Evolutionary conservation across 148 eudicot genomes (phyloP), one percentile per base, ranked within the genome.

Genomic region (Heliosperma pusillum): DNA sequence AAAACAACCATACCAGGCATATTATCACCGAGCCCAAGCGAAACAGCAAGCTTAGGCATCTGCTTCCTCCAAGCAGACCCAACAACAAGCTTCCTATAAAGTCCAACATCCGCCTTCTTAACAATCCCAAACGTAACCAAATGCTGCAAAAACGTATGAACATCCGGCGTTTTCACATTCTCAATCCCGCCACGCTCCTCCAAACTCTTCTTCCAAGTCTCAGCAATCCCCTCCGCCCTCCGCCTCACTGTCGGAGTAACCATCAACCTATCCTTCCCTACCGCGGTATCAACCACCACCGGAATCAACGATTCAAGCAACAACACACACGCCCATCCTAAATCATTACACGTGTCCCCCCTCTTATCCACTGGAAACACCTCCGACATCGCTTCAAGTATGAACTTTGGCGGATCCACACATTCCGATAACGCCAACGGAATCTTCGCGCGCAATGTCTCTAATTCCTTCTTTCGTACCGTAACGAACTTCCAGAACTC

Each of bases 51-150:
- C 80, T 90, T 96, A 13, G 99, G 97, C 99, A 92, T 96, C 83
- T 96, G 99, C 83, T 92, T 96, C 85, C 99, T 73, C 97, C 99
- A 92, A 76, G 99, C 99, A 30, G 97, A 96, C 1, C 85, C 97
- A 74, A 96, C 89, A 79, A 96, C 95, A 53, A 96, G 97, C 88
- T 88, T 90, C 79, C 94, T 77, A 57, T 96, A 96, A 76, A 96
- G 83, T 25, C 80, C 93, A 42, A 96, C 69, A 82, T 96, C 99
- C 50, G 84, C 91, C 74, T 88, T 77, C 83, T 89, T 88, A 1
- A 92, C 97, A 84, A 96, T 90, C 62, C 97, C 99, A 58, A 96
- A 96, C 56, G 97, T 96, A 40, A 92, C 89, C 84, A 96, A 79
- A 80, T 96, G 97, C 85, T 96, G 97, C 82, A 92, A 75, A 63